Evolutionary conservation across 1,284 basidiomycete genomes (phyloP), one percentile per base, ranked within the genome.

Genomic region (Rhodotorula sp.): DNA sequence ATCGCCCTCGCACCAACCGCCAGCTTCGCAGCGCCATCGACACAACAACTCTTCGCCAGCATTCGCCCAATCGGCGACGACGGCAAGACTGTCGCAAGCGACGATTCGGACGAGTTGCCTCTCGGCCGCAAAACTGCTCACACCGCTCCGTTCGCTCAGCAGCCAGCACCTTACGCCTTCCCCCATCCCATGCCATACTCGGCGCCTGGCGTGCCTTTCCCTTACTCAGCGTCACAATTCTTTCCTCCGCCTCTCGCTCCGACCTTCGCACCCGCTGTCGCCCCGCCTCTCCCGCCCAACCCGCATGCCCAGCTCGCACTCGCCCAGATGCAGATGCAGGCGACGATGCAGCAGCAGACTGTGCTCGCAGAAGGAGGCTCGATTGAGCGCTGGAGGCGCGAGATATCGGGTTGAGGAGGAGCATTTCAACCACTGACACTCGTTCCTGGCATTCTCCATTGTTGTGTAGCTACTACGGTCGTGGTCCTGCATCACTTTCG

Each of bases 271-370:
- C 54, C 55, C 15, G 37, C 48, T 13, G 30, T 26, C 28, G 18
- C 30, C 30, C 34, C 30, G 3, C 50, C 48, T 48, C 51, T 50
- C 22, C 30, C 46, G 24, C 55, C 64, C 18, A 20, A 46, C 20
- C 46, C 59, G 20, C 31, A n/a, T 5, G 54, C 58, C 62, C 47
- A 59, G 28, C 59, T 70, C 54, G 69, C 68, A 1, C 47, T 70
- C 26, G 68, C 69, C 4, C 65, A 70, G 52, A 67, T 67, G 69
- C 69, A 70, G 62, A 67, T 70, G 65, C 64, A 66, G n/a, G 54
- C 62, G 26, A 47, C 64, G 26, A 48, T 61, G 64, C 56, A 44
- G 48, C 37, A 57, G 40, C 50, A 56, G 37, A 18, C 20, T 53
- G 37, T 15, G 54, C 9, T n/a, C 4, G 56, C 16, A 20, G 37